These are phyloP conservation scores for Beauveria australis DNA, from an alignment of 2,329 filamentous ascomycete species.

Conservation along the genomic window DNA sequence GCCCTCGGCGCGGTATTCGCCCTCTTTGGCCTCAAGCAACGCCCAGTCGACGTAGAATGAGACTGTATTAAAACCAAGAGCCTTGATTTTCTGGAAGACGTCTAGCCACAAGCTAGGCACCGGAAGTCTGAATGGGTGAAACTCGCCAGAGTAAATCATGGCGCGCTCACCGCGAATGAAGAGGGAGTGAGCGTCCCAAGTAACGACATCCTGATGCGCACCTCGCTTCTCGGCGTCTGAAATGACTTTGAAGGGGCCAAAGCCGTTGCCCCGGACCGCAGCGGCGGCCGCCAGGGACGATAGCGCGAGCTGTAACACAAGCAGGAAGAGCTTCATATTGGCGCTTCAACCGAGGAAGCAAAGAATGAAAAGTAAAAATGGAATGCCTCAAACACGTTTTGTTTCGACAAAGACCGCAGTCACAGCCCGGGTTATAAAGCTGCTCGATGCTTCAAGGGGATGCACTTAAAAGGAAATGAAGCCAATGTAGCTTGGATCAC, in stretches of 20 bases:
- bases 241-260: conserved; percentile 1
- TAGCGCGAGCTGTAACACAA: conserved; percentile 2
- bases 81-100: conserved; percentile 66
- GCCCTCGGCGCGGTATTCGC: conserved; percentile 56
- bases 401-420: background rate
- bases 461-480: background rate
- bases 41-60: conserved; percentile 69
- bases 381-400: background rate
- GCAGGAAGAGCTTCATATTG: conserved; percentile 1
- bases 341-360: background rate
- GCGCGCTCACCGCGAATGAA: conserved; percentile 59
- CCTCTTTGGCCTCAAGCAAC: conserved; percentile 58
- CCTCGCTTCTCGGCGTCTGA: background rate
- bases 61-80: conserved; percentile 61
- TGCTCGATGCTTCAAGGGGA: background rate
- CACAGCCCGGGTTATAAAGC: background rate
- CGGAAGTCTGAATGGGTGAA: conserved; percentile 48
- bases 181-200: conserved; percentile 60
- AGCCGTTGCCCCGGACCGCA: background rate
- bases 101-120: conserved; percentile 45
- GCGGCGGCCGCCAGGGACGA: background rate
- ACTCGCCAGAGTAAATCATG: conserved; percentile 58
- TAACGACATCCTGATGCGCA: conserved; percentile 30
- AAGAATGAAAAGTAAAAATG: background rate
- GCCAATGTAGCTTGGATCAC: background rate